Evolutionary conservation across 352 stramenopile genomes (phyloP).

Genomic region (Saprolegnia diclina): DNA sequence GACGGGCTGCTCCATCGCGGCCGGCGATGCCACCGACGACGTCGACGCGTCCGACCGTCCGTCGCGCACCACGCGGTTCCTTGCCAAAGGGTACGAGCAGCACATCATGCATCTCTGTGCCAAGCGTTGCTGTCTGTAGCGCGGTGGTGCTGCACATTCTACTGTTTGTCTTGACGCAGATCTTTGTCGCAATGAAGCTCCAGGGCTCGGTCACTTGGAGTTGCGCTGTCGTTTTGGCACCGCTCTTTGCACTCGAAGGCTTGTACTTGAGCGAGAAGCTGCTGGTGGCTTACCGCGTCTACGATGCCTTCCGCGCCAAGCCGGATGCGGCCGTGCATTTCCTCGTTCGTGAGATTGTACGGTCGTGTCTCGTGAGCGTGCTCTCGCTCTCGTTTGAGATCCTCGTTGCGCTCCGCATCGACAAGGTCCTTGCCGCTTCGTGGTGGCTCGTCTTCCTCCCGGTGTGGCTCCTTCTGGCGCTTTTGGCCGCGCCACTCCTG

Average conservation of each 20-base stretch:
- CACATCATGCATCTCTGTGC: background rate
- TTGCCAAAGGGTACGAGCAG: slow-evolving; percentile 47
- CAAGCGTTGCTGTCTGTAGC: background rate
- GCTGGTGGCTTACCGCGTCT: slow-evolving; percentile 72
- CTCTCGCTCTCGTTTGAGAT: slow-evolving; percentile 48
- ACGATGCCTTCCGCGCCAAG: slow-evolving; percentile 38
- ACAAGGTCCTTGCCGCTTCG: slow-evolving; percentile 44
- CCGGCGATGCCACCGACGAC: slow-evolving; percentile 39
- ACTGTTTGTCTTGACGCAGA: slow-evolving; percentile 63
- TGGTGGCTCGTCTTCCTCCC: slow-evolving; percentile 80
- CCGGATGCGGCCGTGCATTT: background rate
- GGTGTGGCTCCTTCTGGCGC: slow-evolving; percentile 57
- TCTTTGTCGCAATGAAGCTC: slow-evolving; percentile 78
- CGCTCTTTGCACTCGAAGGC: slow-evolving; percentile 14
- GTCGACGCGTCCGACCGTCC: slow-evolving; percentile 47
- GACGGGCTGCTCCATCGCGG: slow-evolving; percentile 49
- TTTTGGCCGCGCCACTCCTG: background rate
- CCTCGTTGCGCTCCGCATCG: slow-evolving; percentile 62
- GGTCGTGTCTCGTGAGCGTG: background rate
- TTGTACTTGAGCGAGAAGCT: slow-evolving; percentile 39
- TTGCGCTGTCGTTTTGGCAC: slow-evolving; percentile 1
- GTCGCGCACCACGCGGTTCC: slow-evolving; percentile 1
- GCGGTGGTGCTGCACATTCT: slow-evolving; percentile 55
- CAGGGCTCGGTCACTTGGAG: slow-evolving; percentile 65
- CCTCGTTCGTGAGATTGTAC: background rate